Evolutionary conservation across 169 alveolate genomes (phyloP), one percentile per base, ranked within the genome.

Genomic region (Cryptosporidium xiaoi): DNA sequence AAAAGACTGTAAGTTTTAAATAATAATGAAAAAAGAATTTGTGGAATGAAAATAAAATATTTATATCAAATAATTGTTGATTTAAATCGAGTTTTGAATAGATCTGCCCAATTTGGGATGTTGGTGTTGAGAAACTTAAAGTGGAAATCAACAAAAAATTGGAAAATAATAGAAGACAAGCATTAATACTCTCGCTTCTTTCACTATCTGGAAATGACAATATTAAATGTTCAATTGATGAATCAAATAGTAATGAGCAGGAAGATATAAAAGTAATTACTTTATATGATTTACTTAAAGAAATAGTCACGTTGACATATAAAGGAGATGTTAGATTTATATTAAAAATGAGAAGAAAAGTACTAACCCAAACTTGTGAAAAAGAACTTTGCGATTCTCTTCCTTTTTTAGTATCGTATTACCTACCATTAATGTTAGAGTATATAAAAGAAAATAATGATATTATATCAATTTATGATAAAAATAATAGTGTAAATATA

Each of bases 241-340:
- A 62, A 13, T 53, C 12, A 20, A 62, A 34, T 62, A 0, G n/a
- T 34, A 1, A 62, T 62, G 24, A 7, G 18, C 36, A 34, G 48
- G 33, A 20, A 31, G 66, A 77, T 5, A 29, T 3, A 16, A 34
- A 60, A 8, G 40, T 15, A 20, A 51, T 77, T 18, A 24, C 87
- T 4, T 33, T 77, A 13, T 16, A 56, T 3, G 71, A 77, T 12
- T 40, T 77, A 27, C 46, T 77, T 15, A 34, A 56, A 13, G 31
- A 62, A 16, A 77, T 77, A 34, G 64, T 77, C 3, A 27, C 33
- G 12, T 44, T 40, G 7, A 58, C 87, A 58, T 77, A 77, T 15
- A 44, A 20, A 15, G 87, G 87, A 2, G 87, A 77, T 31, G 8
- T 77, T 27, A 53, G 87, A n/a, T 77, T 56, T 27, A 58, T 77